Evolutionary conservation across 257 asterid species (phyloP).

Genomic region (Penstemon newberryi): DNA sequence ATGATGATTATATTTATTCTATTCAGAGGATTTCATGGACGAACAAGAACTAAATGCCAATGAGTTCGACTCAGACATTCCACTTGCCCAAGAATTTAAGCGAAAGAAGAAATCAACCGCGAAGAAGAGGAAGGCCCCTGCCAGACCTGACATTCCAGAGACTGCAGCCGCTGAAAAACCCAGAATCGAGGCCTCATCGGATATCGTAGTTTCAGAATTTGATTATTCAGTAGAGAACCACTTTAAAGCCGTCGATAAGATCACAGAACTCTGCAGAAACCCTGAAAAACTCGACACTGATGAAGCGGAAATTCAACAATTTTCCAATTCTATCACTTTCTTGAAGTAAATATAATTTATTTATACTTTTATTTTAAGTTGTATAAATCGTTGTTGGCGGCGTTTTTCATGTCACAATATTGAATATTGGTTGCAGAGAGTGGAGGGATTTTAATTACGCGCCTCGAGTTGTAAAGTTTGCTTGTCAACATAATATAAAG

Average conservation of each 20-base stretch:
- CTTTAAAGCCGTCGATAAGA: slow-evolving; percentile 53
- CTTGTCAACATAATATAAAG: slow-evolving; percentile 45
- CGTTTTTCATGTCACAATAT: background rate
- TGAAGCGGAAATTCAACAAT: slow-evolving; percentile 49
- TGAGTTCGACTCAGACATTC: too few relatives aligned
- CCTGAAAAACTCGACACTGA: slow-evolving; percentile 34
- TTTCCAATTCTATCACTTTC: slow-evolving; percentile 67
- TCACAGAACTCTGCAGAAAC: slow-evolving; percentile 53
- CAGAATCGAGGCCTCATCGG: slow-evolving; percentile 28
- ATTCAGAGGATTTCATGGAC: too few relatives aligned
- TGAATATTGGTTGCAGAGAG: slow-evolving; percentile 47
- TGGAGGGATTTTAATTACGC: slow-evolving; percentile 76
- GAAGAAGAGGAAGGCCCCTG: slow-evolving; percentile 21
- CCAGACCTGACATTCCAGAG: slow-evolving; percentile 5
- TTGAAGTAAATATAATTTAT: slow-evolving; percentile 40
- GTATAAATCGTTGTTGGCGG: background rate
- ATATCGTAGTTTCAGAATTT: slow-evolving; percentile 49
- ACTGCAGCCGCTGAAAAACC: slow-evolving; percentile 20
- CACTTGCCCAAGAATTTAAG: too few relatives aligned
- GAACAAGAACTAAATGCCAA: too few relatives aligned
- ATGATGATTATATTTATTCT: too few relatives aligned
- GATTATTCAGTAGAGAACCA: slow-evolving; percentile 77
- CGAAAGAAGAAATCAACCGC: background rate
- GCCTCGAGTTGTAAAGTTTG: slow-evolving; percentile 60
- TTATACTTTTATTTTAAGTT: slow-evolving; percentile 7